Evolutionary conservation across 2,329 filamentous ascomycete genomes (phyloP).

Genomic region (Microascus cirrosus): DNA sequence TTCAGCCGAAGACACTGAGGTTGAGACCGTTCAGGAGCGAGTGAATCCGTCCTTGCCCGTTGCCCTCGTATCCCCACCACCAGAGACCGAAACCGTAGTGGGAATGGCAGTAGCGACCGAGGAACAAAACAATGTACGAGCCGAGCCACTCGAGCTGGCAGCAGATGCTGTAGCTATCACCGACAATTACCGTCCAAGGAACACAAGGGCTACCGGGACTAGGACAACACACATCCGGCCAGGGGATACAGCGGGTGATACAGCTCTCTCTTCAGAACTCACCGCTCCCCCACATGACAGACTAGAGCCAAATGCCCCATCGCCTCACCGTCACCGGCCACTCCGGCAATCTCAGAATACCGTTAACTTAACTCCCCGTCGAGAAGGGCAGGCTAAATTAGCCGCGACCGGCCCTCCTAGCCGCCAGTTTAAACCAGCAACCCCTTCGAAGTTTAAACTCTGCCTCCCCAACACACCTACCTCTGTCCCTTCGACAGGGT

Average conservation of each 20-base stretch:
- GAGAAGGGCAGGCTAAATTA: not conserved
- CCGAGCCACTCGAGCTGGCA: not conserved
- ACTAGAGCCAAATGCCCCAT: not conserved
- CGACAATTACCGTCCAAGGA: not conserved
- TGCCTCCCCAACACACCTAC: not conserved
- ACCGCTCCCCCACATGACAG: not conserved
- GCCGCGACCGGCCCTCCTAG: not conserved
- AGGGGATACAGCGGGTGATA: not conserved
- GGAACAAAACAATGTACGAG: not conserved
- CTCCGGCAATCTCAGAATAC: not conserved
- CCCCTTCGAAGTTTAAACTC: constrained; percentile 9
- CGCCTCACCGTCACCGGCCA: not conserved
- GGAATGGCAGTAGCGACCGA: not conserved
- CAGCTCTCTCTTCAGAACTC: not conserved
- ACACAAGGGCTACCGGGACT: not conserved
- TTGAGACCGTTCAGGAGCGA: not conserved
- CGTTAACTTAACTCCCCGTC: not conserved
- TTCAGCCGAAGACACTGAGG: not conserved
- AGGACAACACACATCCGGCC: not conserved
- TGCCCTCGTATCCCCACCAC: not conserved
- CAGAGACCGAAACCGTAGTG: not conserved
- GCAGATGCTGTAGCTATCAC: not conserved
- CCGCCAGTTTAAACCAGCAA: not conserved
- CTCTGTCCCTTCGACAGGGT: not conserved
- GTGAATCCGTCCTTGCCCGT: not conserved